Evolutionary conservation across 352 stramenopile species (phyloP).

Genomic region (Globisporangium canariense): DNA sequence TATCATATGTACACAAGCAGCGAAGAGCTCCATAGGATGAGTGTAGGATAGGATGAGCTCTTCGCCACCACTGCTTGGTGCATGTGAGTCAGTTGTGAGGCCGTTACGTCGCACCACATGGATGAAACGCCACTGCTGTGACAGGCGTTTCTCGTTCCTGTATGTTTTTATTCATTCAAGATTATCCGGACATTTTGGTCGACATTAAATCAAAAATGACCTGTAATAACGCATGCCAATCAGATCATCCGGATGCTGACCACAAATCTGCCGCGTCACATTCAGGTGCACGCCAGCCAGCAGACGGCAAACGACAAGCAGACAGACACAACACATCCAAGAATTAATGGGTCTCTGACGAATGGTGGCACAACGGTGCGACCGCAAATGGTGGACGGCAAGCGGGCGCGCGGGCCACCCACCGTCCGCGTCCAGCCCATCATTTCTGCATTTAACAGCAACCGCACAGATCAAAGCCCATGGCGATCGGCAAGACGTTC

Average conservation of each 20-base stretch:
- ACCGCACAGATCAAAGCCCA: not conserved
- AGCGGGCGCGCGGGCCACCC: not conserved
- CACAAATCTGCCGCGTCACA: conserved; percentile 10
- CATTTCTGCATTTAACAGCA: not conserved
- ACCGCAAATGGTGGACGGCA: not conserved
- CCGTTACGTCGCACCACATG: not conserved
- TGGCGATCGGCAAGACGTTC: conserved; percentile 18
- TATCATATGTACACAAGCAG: no score
- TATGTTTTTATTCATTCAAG: not conserved
- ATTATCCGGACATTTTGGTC: not conserved
- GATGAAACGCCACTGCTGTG: conserved; percentile 2
- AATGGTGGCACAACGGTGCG: not conserved
- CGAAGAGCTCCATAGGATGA: not conserved
- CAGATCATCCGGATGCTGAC: conserved; percentile 3
- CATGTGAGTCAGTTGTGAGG: not conserved
- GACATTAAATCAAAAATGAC: not conserved
- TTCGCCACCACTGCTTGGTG: conserved; percentile 1
- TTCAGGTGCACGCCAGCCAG: conserved; percentile 7
- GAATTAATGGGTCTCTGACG: conserved; percentile 1
- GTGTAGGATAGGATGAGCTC: not conserved
- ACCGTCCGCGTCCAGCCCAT: not conserved
- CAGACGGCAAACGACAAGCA: not conserved
- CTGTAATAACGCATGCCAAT: not conserved
- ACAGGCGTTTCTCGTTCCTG: conserved; percentile 8
- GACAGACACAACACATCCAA: not conserved